These are phyloP conservation scores for Boletellus sp. DNA, from an alignment of 1,284 basidiomycete genomes.

Conservation along the genomic window DNA sequence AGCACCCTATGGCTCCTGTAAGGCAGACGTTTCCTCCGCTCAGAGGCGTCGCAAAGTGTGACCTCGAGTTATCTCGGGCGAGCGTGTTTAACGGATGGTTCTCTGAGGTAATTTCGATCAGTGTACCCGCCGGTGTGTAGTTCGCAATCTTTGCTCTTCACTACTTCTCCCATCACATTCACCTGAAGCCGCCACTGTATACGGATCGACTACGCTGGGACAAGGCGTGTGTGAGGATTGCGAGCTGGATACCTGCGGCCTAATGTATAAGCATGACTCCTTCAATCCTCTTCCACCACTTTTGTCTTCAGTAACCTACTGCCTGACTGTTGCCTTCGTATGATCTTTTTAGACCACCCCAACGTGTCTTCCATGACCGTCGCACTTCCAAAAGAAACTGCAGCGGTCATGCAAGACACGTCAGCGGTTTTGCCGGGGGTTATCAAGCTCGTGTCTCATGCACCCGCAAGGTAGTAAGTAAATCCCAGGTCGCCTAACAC, in stretches of 20 bases:
- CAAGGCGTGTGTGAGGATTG: background rate
- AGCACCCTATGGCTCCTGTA: background rate
- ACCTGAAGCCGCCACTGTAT: conserved; percentile 8
- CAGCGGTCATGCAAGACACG: too few relatives aligned
- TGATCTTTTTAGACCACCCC: background rate
- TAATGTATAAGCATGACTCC: background rate
- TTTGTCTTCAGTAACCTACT: background rate
- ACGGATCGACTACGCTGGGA: conserved; percentile 1
- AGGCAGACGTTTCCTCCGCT: background rate
- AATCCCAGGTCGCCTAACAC: too few relatives aligned
- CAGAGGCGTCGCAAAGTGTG: background rate
- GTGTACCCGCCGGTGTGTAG: background rate
- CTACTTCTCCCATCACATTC: conserved; percentile 14
- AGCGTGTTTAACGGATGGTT: conserved; percentile 4
- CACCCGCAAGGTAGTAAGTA: too few relatives aligned
- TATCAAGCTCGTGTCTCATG: too few relatives aligned
- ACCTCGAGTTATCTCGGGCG: background rate
- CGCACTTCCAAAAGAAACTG: background rate
- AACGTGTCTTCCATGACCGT: background rate
- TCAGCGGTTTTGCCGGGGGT: too few relatives aligned
- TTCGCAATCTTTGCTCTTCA: conserved; percentile 8
- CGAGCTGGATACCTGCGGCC: background rate
- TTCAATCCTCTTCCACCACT: background rate
- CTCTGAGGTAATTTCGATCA: conserved; percentile 11
- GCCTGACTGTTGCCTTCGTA: background rate